These are phyloP conservation scores for Brassica rapa DNA, from an alignment of 345 rosid genomes.

Conservation along the genomic window DNA sequence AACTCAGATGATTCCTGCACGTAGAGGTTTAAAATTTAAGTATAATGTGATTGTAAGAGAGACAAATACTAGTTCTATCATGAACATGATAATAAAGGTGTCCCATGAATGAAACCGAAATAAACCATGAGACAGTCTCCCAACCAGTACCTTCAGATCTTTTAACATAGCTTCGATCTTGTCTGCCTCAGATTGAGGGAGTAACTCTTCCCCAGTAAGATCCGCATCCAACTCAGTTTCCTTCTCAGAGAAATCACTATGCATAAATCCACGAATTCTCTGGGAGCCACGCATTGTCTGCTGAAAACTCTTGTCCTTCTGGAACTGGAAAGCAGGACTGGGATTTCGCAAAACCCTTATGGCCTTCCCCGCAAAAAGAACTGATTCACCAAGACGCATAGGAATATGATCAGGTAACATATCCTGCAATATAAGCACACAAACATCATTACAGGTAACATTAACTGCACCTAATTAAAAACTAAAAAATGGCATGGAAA, in stretches of 20 bases:
- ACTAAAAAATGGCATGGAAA: constrained; percentile 4
- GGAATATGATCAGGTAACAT: constrained; percentile 91
- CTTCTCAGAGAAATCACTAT: constrained; percentile 53
- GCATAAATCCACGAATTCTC: constrained; percentile 61
- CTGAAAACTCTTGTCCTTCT: constrained; percentile 55
- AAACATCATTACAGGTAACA: constrained; percentile 22
- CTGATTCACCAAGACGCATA: constrained; percentile 89
- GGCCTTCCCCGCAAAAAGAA: constrained; percentile 98
- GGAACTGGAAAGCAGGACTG: constrained; percentile 67
- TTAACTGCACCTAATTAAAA: not conserved
- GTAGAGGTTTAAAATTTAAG: constrained; percentile 17
- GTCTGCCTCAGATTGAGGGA: constrained; percentile 95
- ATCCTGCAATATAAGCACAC: constrained; percentile 61
- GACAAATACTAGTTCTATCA: constrained; percentile 14
- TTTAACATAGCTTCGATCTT: constrained; percentile 90
- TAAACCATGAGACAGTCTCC: constrained; percentile 24
- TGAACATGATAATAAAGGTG: not conserved
- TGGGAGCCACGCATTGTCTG: constrained; percentile 53
- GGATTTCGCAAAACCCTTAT: constrained; percentile 93
- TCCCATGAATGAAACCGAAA: constrained; percentile 14
- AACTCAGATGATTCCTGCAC: constrained; percentile 88
- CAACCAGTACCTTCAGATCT: constrained; percentile 68
- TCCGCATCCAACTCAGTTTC: constrained; percentile 54
- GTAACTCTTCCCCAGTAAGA: constrained; percentile 67
- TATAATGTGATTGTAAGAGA: constrained; percentile 6